Evolutionary conservation across 179 eudicot genomes (phyloP), one percentile per base, ranked within the genome.

Genomic region (Corrigiola litoralis): DNA sequence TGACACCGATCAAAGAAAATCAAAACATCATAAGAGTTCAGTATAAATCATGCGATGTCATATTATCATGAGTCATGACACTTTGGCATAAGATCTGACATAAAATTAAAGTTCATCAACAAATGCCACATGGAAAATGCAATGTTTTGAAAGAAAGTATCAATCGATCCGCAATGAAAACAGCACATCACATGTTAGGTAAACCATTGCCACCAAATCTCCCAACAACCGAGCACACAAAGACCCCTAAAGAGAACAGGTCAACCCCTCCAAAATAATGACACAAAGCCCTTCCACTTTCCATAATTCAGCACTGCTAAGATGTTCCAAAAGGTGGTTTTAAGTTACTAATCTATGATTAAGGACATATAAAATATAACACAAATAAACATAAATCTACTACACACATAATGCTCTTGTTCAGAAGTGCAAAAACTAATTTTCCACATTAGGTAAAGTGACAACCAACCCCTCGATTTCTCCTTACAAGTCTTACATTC

Each of bases 51-150:
- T 48, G 33, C 23, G 11, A 50, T 3, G 34, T n/a, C 58, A 46
- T 61, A 31, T 61, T 52, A 45, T 61, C 44, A 44, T 45, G 42
- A 61, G n/a, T n/a, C n/a, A n/a, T n/a, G n/a, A n/a, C 29, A 28
- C 4, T 23, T 21, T 49, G 9, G 17, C 34, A 49, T 24, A 10
- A 34, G 14, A 23, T 4, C 10, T 20, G 21, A 25, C 23, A 21
- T 36, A 14, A 13, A 20, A 48, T 23, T 63, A 57, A 48, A 5
- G 10, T 20, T 23, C 2, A 49, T 23, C 1, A 16, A n/a, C 14
- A 14, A 20, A 64, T 36, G 1, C 24, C 24, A 61, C 4, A 21
- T n/a, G 53, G 4, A 25, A 27, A 31, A 24, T 3, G 20, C 11
- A 31, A 41, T 20, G 18, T 29, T 11, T 4, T 2, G 28, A 44